phyloP scores from a whole-genome alignment of 805 yeast species.

The Cyberlindnera sargentensis region DNA sequence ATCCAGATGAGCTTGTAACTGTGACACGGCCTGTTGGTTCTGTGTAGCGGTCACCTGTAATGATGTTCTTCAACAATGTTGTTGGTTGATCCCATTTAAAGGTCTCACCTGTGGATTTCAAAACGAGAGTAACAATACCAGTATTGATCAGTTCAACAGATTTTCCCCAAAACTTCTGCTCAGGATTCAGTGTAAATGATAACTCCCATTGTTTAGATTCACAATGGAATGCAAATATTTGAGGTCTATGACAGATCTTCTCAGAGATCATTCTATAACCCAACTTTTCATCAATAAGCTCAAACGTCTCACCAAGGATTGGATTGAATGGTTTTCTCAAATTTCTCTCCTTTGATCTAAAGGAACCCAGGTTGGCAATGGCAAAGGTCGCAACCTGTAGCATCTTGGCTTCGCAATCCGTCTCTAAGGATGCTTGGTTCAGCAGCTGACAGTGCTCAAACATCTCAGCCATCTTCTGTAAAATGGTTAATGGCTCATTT shows the following conservation, averaged over 20 bases:
- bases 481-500: conserved; percentile 82
- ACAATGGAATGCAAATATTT: conserved; percentile 71
- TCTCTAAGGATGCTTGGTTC: conserved; percentile 46
- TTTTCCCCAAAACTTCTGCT: conserved; percentile 94
- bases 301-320: conserved; percentile 87
- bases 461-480: conserved; percentile 74
- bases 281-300: conserved; percentile 76
- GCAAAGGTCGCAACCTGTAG: conserved; percentile 79
- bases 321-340: conserved; percentile 93
- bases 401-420: conserved; percentile 47
- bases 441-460: conserved; percentile 70
- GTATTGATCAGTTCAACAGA: conserved; percentile 74
- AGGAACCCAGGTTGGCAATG: conserved; percentile 60
- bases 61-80: conserved; percentile 72
- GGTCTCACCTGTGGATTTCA: conserved; percentile 54
- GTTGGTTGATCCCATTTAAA: conserved; percentile 81
- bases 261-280: conserved; percentile 74
- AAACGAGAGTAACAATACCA: conserved; percentile 56
- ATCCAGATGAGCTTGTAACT: conserved; percentile 62
- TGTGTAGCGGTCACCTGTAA: conserved; percentile 91
- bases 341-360: conserved; percentile 68
- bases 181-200: conserved; percentile 59
- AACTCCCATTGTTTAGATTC: conserved; percentile 71
- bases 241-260: conserved; percentile 85
- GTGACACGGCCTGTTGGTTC: conserved; percentile 75